A percentile compares a stretch with the other conserved stretches of the same genome.
Conservation (phyloP, 1,284 basidiomycete species). For the Hymenochaete sp. region DNA sequence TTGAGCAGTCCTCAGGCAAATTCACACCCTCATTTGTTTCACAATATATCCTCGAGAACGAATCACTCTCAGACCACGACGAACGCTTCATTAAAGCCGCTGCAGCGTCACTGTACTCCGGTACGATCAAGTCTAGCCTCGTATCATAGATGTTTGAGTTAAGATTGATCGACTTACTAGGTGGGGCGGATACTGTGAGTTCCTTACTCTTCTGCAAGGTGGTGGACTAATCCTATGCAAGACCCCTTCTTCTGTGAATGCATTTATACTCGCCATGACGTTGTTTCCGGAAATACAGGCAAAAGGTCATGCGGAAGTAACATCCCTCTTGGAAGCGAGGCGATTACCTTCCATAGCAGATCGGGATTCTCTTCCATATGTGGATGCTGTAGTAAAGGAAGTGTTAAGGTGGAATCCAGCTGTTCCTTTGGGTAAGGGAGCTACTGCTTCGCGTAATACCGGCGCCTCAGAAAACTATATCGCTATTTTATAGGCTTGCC, state of each 20-base stretch:
- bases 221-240: neutral
- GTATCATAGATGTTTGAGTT: neutral
- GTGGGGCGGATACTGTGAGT: constrained; percentile 28
- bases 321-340: constrained; percentile 25
- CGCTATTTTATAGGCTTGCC: constrained; percentile 19
- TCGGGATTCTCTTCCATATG: constrained; percentile 26
- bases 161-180: constrained; percentile 14
- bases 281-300: constrained; percentile 19
- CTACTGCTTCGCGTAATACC: neutral
- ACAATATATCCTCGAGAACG: constrained; percentile 24
- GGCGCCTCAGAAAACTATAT: neutral
- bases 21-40: constrained; percentile 26
- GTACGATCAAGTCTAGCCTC: constrained; percentile 18
- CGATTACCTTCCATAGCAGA: constrained; percentile 29
- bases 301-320: constrained; percentile 28
- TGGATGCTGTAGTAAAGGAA: constrained; percentile 28
- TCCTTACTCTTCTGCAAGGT: neutral
- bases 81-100: constrained; percentile 33
- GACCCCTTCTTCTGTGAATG: constrained; percentile 16
- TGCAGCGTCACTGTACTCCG: constrained; percentile 34
- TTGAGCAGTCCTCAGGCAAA: constrained; percentile 16
- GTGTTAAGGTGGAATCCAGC: constrained; percentile 22
- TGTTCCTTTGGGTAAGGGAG: constrained; percentile 2
- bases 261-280: constrained; percentile 22
- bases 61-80: constrained; percentile 19